Base-by-base conservation (phyloP, 148 eudicot species). In the Linanthus parryae region DNA sequence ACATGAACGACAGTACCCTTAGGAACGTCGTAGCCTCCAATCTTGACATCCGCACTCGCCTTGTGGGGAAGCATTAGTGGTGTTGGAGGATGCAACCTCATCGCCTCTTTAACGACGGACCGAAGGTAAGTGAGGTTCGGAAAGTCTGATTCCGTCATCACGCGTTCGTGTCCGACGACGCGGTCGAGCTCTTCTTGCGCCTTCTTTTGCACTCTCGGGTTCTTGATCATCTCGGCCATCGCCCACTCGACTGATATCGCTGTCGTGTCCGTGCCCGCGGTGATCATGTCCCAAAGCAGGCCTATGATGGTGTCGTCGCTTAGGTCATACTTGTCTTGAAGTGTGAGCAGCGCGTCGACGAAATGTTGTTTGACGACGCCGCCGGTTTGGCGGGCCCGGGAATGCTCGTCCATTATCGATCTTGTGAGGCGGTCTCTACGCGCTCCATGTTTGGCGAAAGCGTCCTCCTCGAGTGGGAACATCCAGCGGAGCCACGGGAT, bases 221-320 rank as follows among this genome's bases (percentile, higher is more conserved):
- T 87, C 55, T 71, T 69, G 22, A 83, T 73, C 37, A 87, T 26
- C 73, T 83, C 96, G 0, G 88, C 92, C 79, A 87, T 73, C 2
- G 79, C 96, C 96, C 96, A 88, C 59, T 88, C 96, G 0, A 67
- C 96, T 6, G 79, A 52, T 43, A 88, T 81, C 0, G 85, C 67
- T 2, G 77, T 74, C 14, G 96, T 88, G 80, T 88, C 96, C 81
- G 76, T 83, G 17, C 96, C 96, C 15, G 96, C 96, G 15, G 75
- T 73, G 17, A 88, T 83, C 96, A 88, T 88, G 57, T 88, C 92
- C 96, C 96, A 88, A 48, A 88, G 85, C 35, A 88, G 85, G 3
- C 87, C 84, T 19, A 84, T 78, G 12, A 78, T 48, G 31, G 96
- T 88, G 66, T 74, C 96, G 34, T 88, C 96, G 51, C 83, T 83